Evolutionary conservation across 345 rosid species (phyloP).

Genomic region (Cochlearia excelsa): DNA sequence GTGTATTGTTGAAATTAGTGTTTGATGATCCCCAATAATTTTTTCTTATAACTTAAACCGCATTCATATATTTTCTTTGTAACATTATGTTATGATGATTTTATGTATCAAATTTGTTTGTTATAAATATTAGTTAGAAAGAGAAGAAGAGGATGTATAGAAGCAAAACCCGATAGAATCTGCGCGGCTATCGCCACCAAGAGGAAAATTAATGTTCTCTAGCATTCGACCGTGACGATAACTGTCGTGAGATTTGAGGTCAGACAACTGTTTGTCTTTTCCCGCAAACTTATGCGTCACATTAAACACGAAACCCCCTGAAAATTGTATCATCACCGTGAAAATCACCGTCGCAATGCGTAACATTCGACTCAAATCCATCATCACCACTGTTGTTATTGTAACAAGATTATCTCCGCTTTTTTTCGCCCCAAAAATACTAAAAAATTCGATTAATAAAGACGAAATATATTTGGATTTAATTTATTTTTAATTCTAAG

Average conservation of each 20-base stretch:
- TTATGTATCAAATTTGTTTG: no score
- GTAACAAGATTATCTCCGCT: no score
- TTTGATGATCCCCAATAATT: no score
- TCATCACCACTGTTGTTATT: neutral
- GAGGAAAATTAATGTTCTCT: conserved; percentile 51
- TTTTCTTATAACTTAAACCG: no score
- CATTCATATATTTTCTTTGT: no score
- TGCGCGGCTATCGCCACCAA: conserved; percentile 84
- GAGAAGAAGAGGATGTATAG: neutral
- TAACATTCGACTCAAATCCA: conserved; percentile 41
- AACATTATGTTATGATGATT: no score
- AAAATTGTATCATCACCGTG: conserved; percentile 31
- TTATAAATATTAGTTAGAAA: neutral
- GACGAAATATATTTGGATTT: no score
- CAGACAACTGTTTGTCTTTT: conserved; percentile 39
- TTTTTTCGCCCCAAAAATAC: no score
- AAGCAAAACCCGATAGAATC: conserved; percentile 62
- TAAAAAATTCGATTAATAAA: no score
- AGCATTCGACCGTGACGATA: conserved; percentile 71
- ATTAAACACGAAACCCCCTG: conserved; percentile 50
- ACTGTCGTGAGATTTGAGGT: conserved; percentile 60
- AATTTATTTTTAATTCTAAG: no score
- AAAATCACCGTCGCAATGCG: conserved; percentile 29
- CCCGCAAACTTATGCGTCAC: conserved; percentile 70
- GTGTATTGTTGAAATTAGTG: no score